A percentile compares a stretch with the other conserved stretches of the same genome.
phyloP scores from a whole-genome alignment of 345 rosid genomes.

The Camelina sativa region DNA sequence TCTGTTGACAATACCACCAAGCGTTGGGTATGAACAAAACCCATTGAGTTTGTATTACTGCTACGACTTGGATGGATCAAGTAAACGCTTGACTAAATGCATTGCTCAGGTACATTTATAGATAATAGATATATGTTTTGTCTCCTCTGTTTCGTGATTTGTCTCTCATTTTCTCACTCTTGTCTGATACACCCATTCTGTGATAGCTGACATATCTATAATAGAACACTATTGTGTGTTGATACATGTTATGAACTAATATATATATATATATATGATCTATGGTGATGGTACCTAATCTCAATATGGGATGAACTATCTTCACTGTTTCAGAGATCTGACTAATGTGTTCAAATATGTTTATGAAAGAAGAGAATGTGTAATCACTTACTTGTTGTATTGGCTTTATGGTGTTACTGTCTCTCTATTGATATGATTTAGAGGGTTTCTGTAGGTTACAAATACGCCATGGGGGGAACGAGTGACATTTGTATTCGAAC shows the following conservation, averaged over 20 bases:
- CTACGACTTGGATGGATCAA: constrained; percentile 54
- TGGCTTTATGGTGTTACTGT: not conserved
- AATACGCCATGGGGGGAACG: constrained; percentile 98
- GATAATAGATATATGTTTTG: not conserved
- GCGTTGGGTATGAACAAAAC: constrained; percentile 89
- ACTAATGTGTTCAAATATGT: not conserved
- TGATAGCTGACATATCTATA: no score
- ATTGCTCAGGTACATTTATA: constrained; percentile 70
- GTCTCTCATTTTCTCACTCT: not conserved
- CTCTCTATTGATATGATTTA: constrained; percentile 6
- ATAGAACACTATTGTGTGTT: no score
- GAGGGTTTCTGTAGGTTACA: constrained; percentile 64
- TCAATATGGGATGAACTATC: no score
- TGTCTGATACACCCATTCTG: no score
- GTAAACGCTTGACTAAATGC: constrained; percentile 62
- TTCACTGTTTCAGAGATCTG: not conserved
- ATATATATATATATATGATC: no score
- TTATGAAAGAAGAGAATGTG: not conserved
- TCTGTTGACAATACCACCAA: constrained; percentile 86
- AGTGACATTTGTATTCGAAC: constrained; percentile 75
- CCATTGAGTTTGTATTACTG: constrained; percentile 93
- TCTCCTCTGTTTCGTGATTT: constrained; percentile 16
- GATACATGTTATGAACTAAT: no score
- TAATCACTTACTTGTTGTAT: no score
- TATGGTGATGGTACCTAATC: no score